Base-by-base conservation (phyloP, 2,329 filamentous ascomycete genomes). In the Apiospora pterosperma region DNA sequence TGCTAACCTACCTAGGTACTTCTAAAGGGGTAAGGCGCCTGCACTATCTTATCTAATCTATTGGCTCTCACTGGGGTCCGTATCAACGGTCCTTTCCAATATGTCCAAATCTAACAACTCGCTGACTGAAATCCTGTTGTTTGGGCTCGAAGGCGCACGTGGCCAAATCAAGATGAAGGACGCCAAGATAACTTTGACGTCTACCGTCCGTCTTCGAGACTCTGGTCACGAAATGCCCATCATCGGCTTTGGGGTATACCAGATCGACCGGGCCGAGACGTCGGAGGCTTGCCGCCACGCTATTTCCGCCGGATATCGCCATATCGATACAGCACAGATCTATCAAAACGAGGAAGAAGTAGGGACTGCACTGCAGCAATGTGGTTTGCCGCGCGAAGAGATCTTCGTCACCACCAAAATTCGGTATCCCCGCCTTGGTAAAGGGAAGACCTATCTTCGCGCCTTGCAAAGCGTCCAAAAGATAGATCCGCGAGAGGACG, bases 391-490 rank as follows among this genome's bases (percentile, higher is more conserved):
- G 5, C 77, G 81, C 19, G 21, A 1, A 11, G 82, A 91, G 10
- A 71, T 93, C 60, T 93, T 90, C 74, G 76, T 92, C 42, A 92
- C 90, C 0, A 90, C 88, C 65, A 93, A 93, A 77, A 87, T 92
- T 64, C 78, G 89, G 36, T 79, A 76, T 34, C 79, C 85, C 5
- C 81, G 78, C 2, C 81, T 81, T 4, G 84, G 84, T 62, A 77
- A 81, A 3, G 86, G 90, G 7, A 80, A 81, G 28, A 88, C 85
- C 7, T 90, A 92, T 72, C 72, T 84, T 65, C 85, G 82, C 66
- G 78, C 86, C 14, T 70, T 87, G 23, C 84, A 87, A 7, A 91
- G 89, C 68, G 86, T 92, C 38, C 78, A 84, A 69, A 89, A 87
- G 74, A 82, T 91, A 44, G 84, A 82, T 38, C n/a, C 58, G 10